These are phyloP conservation scores for Pleurotus platypus DNA, from an alignment of 768 basidiomycete species.

Conservation along the genomic window DNA sequence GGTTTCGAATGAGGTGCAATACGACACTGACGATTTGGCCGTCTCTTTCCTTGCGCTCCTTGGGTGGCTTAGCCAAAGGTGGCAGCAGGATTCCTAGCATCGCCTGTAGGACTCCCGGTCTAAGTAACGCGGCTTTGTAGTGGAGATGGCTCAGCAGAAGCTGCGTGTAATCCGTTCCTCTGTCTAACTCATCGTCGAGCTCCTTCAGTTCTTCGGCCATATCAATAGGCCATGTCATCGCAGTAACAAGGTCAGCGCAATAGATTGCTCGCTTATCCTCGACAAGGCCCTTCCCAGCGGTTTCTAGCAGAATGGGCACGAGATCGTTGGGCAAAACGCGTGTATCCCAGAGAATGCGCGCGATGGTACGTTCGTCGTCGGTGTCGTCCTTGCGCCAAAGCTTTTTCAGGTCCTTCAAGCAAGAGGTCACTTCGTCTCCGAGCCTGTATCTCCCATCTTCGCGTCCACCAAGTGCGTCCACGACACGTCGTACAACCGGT, in stretches of 20 bases:
- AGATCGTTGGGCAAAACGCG: constrained; percentile 85
- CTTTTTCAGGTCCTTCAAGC: constrained; percentile 91
- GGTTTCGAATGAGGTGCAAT: constrained; percentile 86
- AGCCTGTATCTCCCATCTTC: constrained; percentile 66
- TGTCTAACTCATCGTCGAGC: constrained; percentile 80
- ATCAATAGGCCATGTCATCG: constrained; percentile 99
- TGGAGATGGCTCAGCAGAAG: constrained; percentile 75
- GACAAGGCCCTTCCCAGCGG: constrained; percentile 71
- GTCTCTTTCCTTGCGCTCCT: constrained; percentile 77
- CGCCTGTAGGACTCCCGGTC: constrained; percentile 64
- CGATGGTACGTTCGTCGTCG: constrained; percentile 94
- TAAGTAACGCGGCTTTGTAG: constrained; percentile 83
- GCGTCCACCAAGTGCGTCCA: constrained; percentile 77
- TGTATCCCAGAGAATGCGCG: constrained; percentile 89
- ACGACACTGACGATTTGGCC: constrained; percentile 84
- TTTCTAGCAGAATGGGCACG: constrained; percentile 77
- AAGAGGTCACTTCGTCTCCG: constrained; percentile 77
- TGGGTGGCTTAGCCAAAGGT: constrained; percentile 63
- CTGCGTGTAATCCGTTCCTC: constrained; percentile 85
- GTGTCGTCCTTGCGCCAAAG: constrained; percentile 96
- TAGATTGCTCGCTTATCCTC: constrained; percentile 83
- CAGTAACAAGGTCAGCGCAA: constrained; percentile 86
- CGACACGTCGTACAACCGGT: constrained; percentile 68
- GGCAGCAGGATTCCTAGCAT: constrained; percentile 76
- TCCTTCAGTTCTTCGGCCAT: constrained; percentile 92